A percentile compares a stretch with the other conserved stretches of the same genome.
Evolutionary conservation across 495 filamentous ascomycete genomes (phyloP).

Genomic region (Talaromyces borbonicus): DNA sequence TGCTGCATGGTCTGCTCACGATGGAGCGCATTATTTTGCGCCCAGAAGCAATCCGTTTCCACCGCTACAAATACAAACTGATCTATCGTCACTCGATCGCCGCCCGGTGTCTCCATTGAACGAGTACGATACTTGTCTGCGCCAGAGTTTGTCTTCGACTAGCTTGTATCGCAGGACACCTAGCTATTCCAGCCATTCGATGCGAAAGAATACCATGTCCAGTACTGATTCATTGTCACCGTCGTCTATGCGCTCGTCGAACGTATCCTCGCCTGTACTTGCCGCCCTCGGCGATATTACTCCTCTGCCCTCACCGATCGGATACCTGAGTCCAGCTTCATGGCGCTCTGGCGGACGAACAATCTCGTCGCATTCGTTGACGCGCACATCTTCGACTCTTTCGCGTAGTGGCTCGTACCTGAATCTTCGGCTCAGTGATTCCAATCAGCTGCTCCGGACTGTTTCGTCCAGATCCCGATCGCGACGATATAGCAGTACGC

Average conservation of each 20-base stretch:
- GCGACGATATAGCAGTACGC: slow-evolving; percentile 18
- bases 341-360: slow-evolving; percentile 37
- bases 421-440: slow-evolving; percentile 30
- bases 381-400: slow-evolving; percentile 28
- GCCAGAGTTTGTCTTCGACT: slow-evolving; percentile 33
- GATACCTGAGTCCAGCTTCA: slow-evolving; percentile 56
- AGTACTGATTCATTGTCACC: slow-evolving; percentile 50
- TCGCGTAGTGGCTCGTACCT: slow-evolving; percentile 29
- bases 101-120: slow-evolving; percentile 21
- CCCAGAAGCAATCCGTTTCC: slow-evolving; percentile 18
- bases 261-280: slow-evolving; percentile 59
- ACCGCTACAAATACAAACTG: slow-evolving; percentile 34
- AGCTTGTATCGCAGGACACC: slow-evolving; percentile 39
- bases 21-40: slow-evolving; percentile 9
- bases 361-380: slow-evolving; percentile 26
- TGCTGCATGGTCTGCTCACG: slow-evolving; percentile 1
- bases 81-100: slow-evolving; percentile 14
- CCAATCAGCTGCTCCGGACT: slow-evolving; percentile 27
- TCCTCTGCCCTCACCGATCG: slow-evolving; percentile 81
- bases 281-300: slow-evolving; percentile 84
- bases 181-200: slow-evolving; percentile 43
- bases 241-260: slow-evolving; percentile 46
- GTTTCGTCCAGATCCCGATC: slow-evolving; percentile 22
- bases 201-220: slow-evolving; percentile 27
- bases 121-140: slow-evolving; percentile 23